Evolutionary conservation across 208 protist genomes (phyloP).

Genomic region (Trypanosoma platydactyli): DNA sequence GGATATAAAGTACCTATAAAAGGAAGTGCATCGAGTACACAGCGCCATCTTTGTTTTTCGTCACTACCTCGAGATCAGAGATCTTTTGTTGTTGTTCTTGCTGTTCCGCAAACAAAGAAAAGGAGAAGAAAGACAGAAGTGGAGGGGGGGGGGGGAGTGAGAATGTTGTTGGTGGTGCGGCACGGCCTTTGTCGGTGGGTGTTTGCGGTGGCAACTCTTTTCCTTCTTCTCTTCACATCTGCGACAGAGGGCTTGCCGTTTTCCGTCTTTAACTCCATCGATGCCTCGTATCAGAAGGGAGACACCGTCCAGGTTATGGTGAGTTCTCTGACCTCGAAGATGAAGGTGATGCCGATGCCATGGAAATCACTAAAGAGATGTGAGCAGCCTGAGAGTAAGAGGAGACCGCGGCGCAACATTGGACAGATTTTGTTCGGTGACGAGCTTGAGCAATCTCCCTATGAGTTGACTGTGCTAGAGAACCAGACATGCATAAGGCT

Average conservation of each 20-base stretch:
- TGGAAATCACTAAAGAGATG: conserved; percentile 90
- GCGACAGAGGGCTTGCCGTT: conserved; percentile 7
- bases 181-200: not conserved
- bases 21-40: too few relatives aligned
- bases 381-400: conserved; percentile 18
- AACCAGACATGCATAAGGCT: conserved; percentile 25
- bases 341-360: conserved; percentile 87
- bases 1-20: too few relatives aligned
- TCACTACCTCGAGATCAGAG: too few relatives aligned
- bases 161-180: not conserved
- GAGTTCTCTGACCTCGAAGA: conserved; percentile 77
- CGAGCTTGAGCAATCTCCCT: conserved; percentile 83
- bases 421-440: conserved; percentile 91
- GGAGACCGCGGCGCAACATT: conserved; percentile 38
- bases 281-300: conserved; percentile 24
- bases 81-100: too few relatives aligned
- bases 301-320: conserved; percentile 47
- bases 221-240: not conserved
- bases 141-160: not conserved
- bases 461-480: conserved; percentile 28
- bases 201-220: not conserved
- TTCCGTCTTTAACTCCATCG: conserved; percentile 20
- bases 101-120: conserved; percentile 13
- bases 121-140: not conserved
- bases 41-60: too few relatives aligned